Evolutionary conservation across 306 rosid species (phyloP).

Genomic region (Hippophae gyantsensis): DNA sequence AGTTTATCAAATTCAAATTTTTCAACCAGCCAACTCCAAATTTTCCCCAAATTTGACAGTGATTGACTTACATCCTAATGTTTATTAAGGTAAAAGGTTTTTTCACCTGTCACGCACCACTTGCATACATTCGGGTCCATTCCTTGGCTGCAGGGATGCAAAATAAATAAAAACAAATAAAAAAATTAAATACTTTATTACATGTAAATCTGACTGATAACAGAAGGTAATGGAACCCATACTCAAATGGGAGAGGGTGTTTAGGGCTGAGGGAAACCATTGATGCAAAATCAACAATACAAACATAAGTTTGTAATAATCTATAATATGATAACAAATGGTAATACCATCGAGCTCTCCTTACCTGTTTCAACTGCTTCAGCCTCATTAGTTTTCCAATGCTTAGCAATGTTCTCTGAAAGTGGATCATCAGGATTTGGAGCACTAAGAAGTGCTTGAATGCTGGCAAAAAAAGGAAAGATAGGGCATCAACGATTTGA

Average conservation of each 20-base stretch:
- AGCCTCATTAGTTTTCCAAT: constrained; percentile 81
- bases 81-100: too few relatives aligned
- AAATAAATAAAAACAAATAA: neutral
- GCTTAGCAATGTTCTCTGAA: constrained; percentile 94
- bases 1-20: too few relatives aligned
- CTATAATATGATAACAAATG: neutral
- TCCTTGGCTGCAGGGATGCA: constrained; percentile 58
- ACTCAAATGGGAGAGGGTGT: too few relatives aligned
- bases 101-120: constrained; percentile 42
- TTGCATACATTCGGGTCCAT: constrained; percentile 81
- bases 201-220: neutral
- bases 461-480: constrained; percentile 28
- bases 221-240: too few relatives aligned
- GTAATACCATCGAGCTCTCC: neutral
- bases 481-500: neutral
- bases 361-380: constrained; percentile 98
- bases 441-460: constrained; percentile 96
- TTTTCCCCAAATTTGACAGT: too few relatives aligned
- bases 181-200: neutral
- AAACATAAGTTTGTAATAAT: too few relatives aligned
- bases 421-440: constrained; percentile 98
- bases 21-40: too few relatives aligned
- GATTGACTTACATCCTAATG: too few relatives aligned
- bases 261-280: too few relatives aligned
- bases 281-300: too few relatives aligned